Evolutionary conservation across 306 rosid species (phyloP).

Genomic region (Casuarina cunninghamiana): DNA sequence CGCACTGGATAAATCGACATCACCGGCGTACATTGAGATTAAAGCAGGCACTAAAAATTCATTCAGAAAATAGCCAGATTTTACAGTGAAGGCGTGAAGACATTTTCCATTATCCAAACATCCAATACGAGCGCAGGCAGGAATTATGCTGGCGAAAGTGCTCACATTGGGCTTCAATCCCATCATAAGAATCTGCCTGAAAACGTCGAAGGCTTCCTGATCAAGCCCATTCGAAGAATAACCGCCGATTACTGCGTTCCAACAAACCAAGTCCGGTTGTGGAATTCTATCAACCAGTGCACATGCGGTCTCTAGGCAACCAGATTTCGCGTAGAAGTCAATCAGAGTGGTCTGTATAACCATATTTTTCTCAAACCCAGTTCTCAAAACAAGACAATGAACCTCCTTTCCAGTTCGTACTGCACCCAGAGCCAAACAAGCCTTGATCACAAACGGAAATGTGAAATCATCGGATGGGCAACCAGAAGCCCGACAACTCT

Average conservation of each 20-base stretch:
- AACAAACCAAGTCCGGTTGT: constrained; percentile 34
- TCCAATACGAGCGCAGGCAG: constrained; percentile 37
- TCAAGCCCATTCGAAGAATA: constrained; percentile 34
- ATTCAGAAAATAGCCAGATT: constrained; percentile 26
- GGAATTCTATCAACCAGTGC: constrained; percentile 33
- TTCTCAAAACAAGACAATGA: constrained; percentile 30
- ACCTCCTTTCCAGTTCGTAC: constrained; percentile 23
- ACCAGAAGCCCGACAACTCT: constrained; percentile 18
- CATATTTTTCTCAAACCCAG: constrained; percentile 32
- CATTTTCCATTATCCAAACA: constrained; percentile 27
- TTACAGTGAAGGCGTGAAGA: constrained; percentile 34
- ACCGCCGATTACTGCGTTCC: constrained; percentile 38
- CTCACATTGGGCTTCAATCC: constrained; percentile 39
- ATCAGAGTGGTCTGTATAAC: constrained; percentile 33
- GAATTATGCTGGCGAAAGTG: constrained; percentile 38
- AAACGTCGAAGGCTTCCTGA: constrained; percentile 29
- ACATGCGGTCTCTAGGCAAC: constrained; percentile 25
- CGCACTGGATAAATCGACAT: constrained; percentile 21
- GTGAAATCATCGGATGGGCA: constrained; percentile 37
- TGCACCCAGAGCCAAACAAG: constrained; percentile 35
- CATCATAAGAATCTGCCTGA: constrained; percentile 13
- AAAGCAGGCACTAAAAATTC: constrained; percentile 37
- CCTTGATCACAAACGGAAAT: constrained; percentile 36
- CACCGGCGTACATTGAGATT: constrained; percentile 36
- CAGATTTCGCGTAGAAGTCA: constrained; percentile 32